A percentile compares a stretch with the other conserved stretches of the same genome.
These are phyloP conservation scores for Parietichytrium sp. DNA, from an alignment of 108 stramenopile genomes.

Conservation along the genomic window DNA sequence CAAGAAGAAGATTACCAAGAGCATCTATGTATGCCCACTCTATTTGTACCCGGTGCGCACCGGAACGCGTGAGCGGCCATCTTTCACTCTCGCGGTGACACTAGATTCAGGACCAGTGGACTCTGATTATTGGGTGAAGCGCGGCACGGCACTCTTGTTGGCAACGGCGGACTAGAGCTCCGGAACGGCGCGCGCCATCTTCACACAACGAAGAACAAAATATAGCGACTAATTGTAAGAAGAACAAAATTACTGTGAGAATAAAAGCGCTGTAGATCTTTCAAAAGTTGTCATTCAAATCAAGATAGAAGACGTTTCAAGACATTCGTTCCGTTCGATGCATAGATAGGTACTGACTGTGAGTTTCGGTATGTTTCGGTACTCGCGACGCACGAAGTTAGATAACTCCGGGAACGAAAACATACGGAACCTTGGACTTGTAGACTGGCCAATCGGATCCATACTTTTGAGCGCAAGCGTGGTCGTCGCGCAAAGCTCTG, in stretches of 20 bases:
- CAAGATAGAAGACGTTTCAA: too few species aligned
- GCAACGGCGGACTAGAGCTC: slow-evolving; percentile 37
- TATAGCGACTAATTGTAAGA: too few species aligned
- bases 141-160: slow-evolving; percentile 63
- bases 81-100: slow-evolving; percentile 58
- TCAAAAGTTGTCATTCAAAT: too few species aligned
- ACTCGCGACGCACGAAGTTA: slow-evolving; percentile 49
- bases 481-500: slow-evolving; percentile 90
- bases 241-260: too few species aligned
- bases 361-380: too few species aligned
- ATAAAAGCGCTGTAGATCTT: too few species aligned
- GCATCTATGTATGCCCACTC: slow-evolving; percentile 60
- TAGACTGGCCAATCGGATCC: slow-evolving; percentile 92
- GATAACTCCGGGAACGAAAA: slow-evolving; percentile 88
- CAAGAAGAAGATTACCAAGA: slow-evolving; percentile 56
- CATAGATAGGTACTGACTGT: too few species aligned
- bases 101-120: slow-evolving; percentile 50
- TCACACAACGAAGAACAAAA: too few species aligned
- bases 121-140: slow-evolving; percentile 66
- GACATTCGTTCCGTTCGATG: too few species aligned
- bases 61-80: slow-evolving; percentile 66
- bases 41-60: slow-evolving; percentile 71
- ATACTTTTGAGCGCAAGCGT: slow-evolving; percentile 87
- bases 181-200: background rate
- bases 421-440: slow-evolving; percentile 82